Evolutionary conservation across 2,329 filamentous ascomycete genomes (phyloP).

Genomic region (Pezicula neosporulosa): DNA sequence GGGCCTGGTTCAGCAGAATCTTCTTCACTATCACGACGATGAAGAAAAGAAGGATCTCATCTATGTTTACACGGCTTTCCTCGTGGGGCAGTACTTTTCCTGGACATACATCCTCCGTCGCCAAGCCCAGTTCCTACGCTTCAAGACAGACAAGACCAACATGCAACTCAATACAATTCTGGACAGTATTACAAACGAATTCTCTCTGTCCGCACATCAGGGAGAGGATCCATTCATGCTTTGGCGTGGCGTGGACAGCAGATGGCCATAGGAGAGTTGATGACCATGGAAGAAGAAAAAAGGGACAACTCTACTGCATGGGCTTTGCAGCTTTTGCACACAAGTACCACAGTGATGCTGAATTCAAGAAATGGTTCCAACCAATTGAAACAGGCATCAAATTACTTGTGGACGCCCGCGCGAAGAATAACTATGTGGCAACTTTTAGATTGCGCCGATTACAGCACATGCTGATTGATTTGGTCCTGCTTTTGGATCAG

Average conservation of each 20-base stretch:
- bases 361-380: conserved; percentile 15
- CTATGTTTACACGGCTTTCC: conserved; percentile 20
- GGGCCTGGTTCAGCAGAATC: conserved; percentile 13
- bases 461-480: conserved; percentile 17
- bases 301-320: conserved; percentile 18
- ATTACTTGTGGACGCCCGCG: conserved; percentile 7
- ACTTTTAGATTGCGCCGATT: conserved; percentile 15
- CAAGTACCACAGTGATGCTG: conserved; percentile 11
- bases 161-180: conserved; percentile 14
- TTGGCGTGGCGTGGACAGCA: conserved; percentile 24
- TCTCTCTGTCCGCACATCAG: conserved; percentile 6
- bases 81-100: conserved; percentile 22
- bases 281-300: conserved; percentile 17
- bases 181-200: conserved; percentile 13
- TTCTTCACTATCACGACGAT: conserved; percentile 12
- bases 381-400: conserved; percentile 13
- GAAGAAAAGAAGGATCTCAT: conserved; percentile 17
- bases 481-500: conserved; percentile 15
- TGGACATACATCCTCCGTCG: conserved; percentile 22
- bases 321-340: conserved; percentile 17
- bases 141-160: conserved; percentile 21
- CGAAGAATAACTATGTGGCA: conserved; percentile 4
- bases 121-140: conserved; percentile 21
- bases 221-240: conserved; percentile 23
- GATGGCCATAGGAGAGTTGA: conserved; percentile 23